These are phyloP conservation scores for Penicillium cataractarum DNA, from an alignment of 495 filamentous ascomycete species.

Conservation along the genomic window DNA sequence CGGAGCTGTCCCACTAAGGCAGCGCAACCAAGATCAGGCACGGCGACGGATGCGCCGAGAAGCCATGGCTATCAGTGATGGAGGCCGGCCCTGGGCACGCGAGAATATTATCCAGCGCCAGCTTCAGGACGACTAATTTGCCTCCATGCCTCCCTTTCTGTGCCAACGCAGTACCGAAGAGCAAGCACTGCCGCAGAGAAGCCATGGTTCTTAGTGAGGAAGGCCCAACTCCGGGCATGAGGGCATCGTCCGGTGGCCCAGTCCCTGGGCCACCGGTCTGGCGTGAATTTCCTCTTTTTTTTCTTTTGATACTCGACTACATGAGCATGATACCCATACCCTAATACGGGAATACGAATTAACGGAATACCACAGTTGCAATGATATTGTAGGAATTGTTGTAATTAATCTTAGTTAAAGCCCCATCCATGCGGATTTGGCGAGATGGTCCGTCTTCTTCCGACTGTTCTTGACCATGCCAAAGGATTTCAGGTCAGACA, in stretches of 20 bases:
- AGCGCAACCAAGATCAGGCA: too few species aligned
- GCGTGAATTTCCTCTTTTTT: not conserved
- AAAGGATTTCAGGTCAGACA: conserved; percentile 83
- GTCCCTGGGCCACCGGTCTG: conserved; percentile 23
- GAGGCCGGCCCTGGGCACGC: too few species aligned
- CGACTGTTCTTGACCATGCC: conserved; percentile 87
- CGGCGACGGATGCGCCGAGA: too few species aligned
- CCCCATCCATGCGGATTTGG: conserved; percentile 76
- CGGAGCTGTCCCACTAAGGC: conserved; percentile 32
- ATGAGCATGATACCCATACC: conserved; percentile 32
- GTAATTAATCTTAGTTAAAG: conserved; percentile 42
- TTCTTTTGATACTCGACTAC: conserved; percentile 16
- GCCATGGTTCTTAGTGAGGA: conserved; percentile 59
- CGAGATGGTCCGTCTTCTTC: conserved; percentile 89
- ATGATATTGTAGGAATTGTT: conserved; percentile 8
- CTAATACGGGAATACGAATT: conserved; percentile 18
- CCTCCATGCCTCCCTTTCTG: too few species aligned
- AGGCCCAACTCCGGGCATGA: conserved; percentile 51
- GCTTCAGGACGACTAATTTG: too few species aligned
- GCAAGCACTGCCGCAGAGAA: conserved; percentile 54
- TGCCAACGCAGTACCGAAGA: too few species aligned
- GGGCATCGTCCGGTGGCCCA: conserved; percentile 54
- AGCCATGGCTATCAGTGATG: too few species aligned
- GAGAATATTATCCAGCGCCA: too few species aligned
- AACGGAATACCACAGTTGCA: not conserved